Base-by-base conservation (phyloP, 2,329 filamentous ascomycete genomes). In the Chalara sp. region DNA sequence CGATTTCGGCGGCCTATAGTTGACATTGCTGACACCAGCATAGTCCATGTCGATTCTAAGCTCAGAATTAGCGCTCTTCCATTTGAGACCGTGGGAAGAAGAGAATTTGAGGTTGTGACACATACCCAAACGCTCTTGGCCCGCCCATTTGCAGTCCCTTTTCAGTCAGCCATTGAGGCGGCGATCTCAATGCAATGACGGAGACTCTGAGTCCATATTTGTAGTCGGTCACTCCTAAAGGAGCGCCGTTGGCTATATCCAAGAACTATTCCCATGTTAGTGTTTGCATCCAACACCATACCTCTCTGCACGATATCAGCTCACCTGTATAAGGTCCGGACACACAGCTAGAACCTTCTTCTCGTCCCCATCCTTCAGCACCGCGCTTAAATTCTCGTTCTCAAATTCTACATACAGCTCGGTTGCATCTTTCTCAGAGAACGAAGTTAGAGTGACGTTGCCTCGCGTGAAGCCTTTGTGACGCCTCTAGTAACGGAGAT, bases 191-290 rank as follows among this genome's bases (percentile, higher is more conserved):
- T 0, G 68, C 76, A 52, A 79, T 72, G 1, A 79, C 75, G 32
- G 63, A 72, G 0, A 79, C 76, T 4, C 70, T 65, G 3, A 79
- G 56, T 0, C 76, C 76, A 49, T 78, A 80, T 7, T 75, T 67
- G 32, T 76, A 62, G 29, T 78, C 75, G 11, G 73, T 71, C 1
- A 75, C 73, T 0, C 75, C 75, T 5, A 78, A 67, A 0, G 74
- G 75, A 46, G 74, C 73, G 0, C 75, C 74, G 45, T 76, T 73
- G 13, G 67, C 65, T 35, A 65, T 68, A 57, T 78, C 76, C 4
- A 71, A 47, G 28, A 72, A 64, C 12, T 66, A 64, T 35, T 47
- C 21, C 4, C 31, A 35, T 47, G 28, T 47, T 47, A 28, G 21
- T 21, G 21, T 21, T 21, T 21, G 21, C 21, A 21, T 21, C 21